A percentile compares a stretch with the other conserved stretches of the same genome.
phyloP scores from a whole-genome alignment of 202 grass and related monocot species.

The Musa balbisiana region DNA sequence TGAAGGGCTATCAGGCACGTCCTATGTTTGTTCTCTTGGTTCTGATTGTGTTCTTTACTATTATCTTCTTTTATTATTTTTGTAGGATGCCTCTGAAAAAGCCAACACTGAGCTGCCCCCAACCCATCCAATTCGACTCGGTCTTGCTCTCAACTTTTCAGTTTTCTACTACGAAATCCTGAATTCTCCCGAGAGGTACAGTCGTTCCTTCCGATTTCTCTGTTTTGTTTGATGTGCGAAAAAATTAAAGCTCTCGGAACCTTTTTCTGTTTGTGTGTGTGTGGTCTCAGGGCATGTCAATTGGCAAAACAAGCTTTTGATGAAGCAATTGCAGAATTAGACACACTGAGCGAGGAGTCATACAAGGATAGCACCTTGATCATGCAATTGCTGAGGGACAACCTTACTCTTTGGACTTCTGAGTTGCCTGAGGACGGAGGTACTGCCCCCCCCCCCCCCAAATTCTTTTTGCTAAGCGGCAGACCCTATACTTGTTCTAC shows the following conservation, averaged over 20 bases:
- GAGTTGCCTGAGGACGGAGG: constrained; percentile 18
- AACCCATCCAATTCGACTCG: constrained; percentile 12
- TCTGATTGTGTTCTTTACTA: not conserved
- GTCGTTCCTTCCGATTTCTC: too few species aligned
- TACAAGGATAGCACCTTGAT: constrained; percentile 17
- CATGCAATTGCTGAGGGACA: constrained; percentile 18
- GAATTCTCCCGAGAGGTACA: constrained; percentile 16
- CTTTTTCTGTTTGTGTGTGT: too few species aligned
- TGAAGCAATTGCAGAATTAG: constrained; percentile 12
- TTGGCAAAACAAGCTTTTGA: constrained; percentile 21
- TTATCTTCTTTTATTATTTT: not conserved
- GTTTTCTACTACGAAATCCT: constrained; percentile 17
- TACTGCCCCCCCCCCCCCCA: too few species aligned
- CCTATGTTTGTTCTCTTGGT: not conserved
- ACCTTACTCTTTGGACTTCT: constrained; percentile 12
- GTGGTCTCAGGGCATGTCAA: not conserved
- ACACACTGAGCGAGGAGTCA: constrained; percentile 8
- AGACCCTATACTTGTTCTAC: too few species aligned
- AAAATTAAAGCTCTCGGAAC: too few species aligned
- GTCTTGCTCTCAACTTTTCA: constrained; percentile 11
- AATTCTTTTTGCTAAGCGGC: not conserved
- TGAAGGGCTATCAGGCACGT: constrained; percentile 23
- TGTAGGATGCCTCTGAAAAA: constrained; percentile 4
- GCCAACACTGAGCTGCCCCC: constrained; percentile 7
- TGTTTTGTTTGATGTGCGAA: not conserved